Percentiles rank a stretch among this genome's conserved stretches.
Conservation (phyloP, 179 eudicot genomes). For the Nepenthes alata region DNA sequence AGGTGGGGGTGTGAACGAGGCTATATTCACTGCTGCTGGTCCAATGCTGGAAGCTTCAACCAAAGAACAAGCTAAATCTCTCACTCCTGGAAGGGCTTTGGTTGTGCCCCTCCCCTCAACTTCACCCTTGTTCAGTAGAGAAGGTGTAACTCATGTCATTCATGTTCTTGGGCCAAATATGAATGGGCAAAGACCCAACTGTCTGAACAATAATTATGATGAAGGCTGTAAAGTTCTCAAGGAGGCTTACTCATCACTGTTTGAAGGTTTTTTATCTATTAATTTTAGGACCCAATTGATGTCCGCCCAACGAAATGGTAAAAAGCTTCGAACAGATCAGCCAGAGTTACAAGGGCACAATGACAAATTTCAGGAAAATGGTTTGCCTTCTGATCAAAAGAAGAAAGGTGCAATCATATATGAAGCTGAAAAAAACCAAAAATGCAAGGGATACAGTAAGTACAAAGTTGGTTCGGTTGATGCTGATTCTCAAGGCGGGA, state of each 20-base stretch:
- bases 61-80: conserved; percentile 53
- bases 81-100: conserved; percentile 62
- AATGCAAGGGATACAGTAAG: conserved; percentile 28
- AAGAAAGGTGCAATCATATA: conserved; percentile 32
- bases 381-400: conserved; percentile 31
- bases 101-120: conserved; percentile 64
- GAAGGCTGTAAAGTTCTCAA: conserved; percentile 74
- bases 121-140: conserved; percentile 58
- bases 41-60: conserved; percentile 65
- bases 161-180: conserved; percentile 99
- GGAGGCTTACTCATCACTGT: conserved; percentile 75
- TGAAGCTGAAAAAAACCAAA: conserved; percentile 38
- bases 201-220: conserved; percentile 51
- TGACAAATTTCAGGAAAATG: conserved; percentile 7
- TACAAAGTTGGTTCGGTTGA: neutral
- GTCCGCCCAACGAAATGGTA: conserved; percentile 6
- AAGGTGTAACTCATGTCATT: conserved; percentile 92
- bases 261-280: conserved; percentile 69
- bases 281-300: conserved; percentile 17
- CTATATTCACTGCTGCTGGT: conserved; percentile 78
- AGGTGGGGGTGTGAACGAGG: conserved; percentile 98
- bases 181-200: conserved; percentile 82
- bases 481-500: conserved; percentile 9
- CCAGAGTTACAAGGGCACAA: conserved; percentile 17
- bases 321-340: conserved; percentile 2